Evolutionary conservation across 2,329 filamentous ascomycete genomes (phyloP).

Genomic region (Aspergillus texensis): DNA sequence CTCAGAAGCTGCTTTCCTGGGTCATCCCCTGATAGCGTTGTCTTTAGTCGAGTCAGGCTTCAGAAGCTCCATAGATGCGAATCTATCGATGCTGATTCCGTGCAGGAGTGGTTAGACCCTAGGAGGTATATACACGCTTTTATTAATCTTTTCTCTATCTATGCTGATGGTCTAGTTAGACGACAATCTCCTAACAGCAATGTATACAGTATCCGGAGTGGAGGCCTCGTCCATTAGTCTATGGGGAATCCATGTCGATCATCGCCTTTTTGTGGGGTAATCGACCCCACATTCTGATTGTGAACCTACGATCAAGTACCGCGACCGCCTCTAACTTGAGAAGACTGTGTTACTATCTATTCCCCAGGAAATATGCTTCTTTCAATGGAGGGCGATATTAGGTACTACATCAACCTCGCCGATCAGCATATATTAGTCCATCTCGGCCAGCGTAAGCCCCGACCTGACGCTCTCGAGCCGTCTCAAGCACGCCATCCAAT

Average conservation of each 20-base stretch:
- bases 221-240: not conserved
- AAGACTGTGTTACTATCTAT: not conserved
- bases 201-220: not conserved
- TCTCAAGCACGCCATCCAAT: constrained; percentile 9
- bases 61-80: no score
- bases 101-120: no score
- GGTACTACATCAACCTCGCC: not conserved
- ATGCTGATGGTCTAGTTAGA: not conserved
- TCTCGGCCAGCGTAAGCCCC: not conserved
- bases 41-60: no score
- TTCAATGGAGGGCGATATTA: not conserved
- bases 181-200: not conserved
- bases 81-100: no score
- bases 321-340: not conserved
- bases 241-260: not conserved
- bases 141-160: not conserved
- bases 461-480: not conserved
- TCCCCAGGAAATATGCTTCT: not conserved
- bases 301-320: not conserved
- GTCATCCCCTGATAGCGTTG: no score
- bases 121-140: not conserved
- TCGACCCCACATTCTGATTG: not conserved
- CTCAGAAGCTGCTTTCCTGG: no score
- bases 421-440: not conserved
- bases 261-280: not conserved